Evolutionary conservation across 2,329 filamentous ascomycete species (phyloP), one percentile per base, ranked within the genome.

Genomic region (Helotiales sp.): DNA sequence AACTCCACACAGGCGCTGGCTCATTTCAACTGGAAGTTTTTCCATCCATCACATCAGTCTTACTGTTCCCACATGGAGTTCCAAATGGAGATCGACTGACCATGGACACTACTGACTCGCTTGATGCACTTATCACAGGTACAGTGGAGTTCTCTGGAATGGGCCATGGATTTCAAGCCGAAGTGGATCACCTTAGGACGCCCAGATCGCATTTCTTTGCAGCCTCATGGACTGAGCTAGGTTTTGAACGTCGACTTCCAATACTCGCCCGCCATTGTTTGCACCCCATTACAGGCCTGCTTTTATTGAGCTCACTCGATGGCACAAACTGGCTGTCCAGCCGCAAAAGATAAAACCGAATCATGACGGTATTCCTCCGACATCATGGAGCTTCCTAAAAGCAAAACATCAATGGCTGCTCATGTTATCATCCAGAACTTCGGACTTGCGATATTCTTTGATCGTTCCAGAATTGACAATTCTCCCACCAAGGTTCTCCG

Each of bases 1-100:
- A n/a, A n/a, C 65, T 69, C 64, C 63, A 20, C 59, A 63, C 64
- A 64, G 43, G 62, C 61, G 47, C 55, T 58, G 61, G 55, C 24
- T 40, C 58, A 61, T 28, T 47, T 43, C 59, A 66, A 52, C 60
- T 40, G 59, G 52, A 54, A 66, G 17, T 6, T 32, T 30, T 63
- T 61, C 47, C 61, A 63, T 50, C 45, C 32, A 62, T 28, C 52
- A 54, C 32, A 62, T 28, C 52, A 54, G n/a, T 63, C 30, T 13
- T 43, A 28, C 60, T 45, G n/a, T 59, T 55, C 28, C 50, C 54
- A 30, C 61, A 37, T 43, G 64, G 40, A 54, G 10, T 62, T 43
- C 45, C 63, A 40, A n/a, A 32, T 24, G 58, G 63, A 65, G 17
- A 15, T 54, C 32, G 20, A 20, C 59, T 50, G 34, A 43, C 49